A percentile compares a stretch with the other conserved stretches of the same genome.
Evolutionary conservation across 805 yeast genomes (phyloP).

Genomic region (Yueomyces sp.): DNA sequence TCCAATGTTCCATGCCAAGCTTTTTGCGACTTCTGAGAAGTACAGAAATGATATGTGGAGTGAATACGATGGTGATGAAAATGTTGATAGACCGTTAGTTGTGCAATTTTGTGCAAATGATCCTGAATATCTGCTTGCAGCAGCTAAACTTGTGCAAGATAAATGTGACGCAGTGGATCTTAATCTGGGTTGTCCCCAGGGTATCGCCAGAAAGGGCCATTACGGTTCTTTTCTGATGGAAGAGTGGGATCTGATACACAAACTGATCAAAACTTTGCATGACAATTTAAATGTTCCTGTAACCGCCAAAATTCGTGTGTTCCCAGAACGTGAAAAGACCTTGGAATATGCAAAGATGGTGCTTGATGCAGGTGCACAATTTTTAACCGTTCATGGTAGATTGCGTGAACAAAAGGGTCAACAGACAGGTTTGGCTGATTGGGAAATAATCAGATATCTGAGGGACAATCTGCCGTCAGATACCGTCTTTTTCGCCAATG

Average conservation of each 20-base stretch:
- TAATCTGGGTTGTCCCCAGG: slow-evolving; percentile 96
- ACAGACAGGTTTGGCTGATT: slow-evolving; percentile 87
- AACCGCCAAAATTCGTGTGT: slow-evolving; percentile 89
- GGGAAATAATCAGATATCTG: slow-evolving; percentile 64
- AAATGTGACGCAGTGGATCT: slow-evolving; percentile 92
- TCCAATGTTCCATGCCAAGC: slow-evolving; percentile 91
- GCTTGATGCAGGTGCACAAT: slow-evolving; percentile 87
- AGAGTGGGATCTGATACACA: slow-evolving; percentile 77
- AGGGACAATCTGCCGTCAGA: slow-evolving; percentile 65
- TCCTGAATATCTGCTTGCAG: slow-evolving; percentile 66
- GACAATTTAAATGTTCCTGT: slow-evolving; percentile 71
- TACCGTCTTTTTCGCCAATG: slow-evolving; percentile 87
- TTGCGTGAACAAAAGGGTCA: slow-evolving; percentile 98
- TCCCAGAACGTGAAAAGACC: slow-evolving; percentile 70
- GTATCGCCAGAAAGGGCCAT: slow-evolving; percentile 87
- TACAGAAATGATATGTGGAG: slow-evolving; percentile 69
- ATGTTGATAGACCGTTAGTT: slow-evolving; percentile 68
- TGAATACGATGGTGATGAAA: slow-evolving; percentile 55
- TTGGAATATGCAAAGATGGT: slow-evolving; percentile 82
- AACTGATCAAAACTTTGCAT: slow-evolving; percentile 61
- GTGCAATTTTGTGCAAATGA: slow-evolving; percentile 97
- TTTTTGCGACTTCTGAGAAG: slow-evolving; percentile 74
- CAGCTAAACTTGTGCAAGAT: slow-evolving; percentile 70
- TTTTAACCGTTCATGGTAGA: slow-evolving; percentile 88
- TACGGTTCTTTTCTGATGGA: slow-evolving; percentile 96